phyloP scores from a whole-genome alignment of 257 asterid species.

The Rehmannia glutinosa region DNA sequence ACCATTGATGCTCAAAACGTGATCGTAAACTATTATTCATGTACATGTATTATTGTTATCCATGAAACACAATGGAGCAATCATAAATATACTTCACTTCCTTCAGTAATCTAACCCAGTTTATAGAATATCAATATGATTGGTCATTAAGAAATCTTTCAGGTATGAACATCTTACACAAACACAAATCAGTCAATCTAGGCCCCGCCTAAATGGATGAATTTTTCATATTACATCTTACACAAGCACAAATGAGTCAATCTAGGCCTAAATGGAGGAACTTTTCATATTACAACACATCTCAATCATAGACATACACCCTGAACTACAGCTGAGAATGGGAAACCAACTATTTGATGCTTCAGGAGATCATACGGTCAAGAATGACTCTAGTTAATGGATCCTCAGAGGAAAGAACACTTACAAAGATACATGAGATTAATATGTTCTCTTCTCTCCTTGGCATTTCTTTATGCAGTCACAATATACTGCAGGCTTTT shows the following conservation, averaged over 20 bases:
- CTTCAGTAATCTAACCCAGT: too few species aligned
- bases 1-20: too few species aligned
- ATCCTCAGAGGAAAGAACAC: not conserved
- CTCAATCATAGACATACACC: constrained; percentile 18
- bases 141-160: not conserved
- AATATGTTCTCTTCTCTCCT: not conserved
- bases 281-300: constrained; percentile 21
- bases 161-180: constrained; percentile 21
- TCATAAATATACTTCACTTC: too few species aligned
- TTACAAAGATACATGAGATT: not conserved
- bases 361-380: constrained; percentile 16
- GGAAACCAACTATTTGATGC: constrained; percentile 11
- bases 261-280: constrained; percentile 2
- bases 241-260: too few species aligned
- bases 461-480: not conserved
- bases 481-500: constrained; percentile 52
- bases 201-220: not conserved
- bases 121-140: too few species aligned
- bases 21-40: too few species aligned
- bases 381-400: constrained; percentile 13
- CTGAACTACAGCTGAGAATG: too few species aligned
- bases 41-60: too few species aligned
- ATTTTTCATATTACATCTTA: not conserved
- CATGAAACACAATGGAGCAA: too few species aligned
- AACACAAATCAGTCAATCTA: constrained; percentile 18